Base-by-base conservation (phyloP, 345 rosid species). In the Gossypium rotundifolium region DNA sequence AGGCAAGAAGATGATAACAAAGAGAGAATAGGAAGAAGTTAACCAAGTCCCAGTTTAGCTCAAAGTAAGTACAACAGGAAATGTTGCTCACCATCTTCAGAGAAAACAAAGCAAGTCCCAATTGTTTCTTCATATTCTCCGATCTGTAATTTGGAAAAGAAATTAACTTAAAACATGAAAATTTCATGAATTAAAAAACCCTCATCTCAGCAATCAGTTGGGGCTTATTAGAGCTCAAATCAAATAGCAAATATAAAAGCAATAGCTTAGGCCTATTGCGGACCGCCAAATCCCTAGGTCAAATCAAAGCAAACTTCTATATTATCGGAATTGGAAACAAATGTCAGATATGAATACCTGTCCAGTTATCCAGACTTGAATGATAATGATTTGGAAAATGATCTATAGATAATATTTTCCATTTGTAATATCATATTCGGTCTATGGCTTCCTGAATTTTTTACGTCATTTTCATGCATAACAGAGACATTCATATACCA, bases 61-160 rank as follows among this genome's bases (percentile, higher is more conserved):
- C 13, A 48, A 18, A 54, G 59, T 4, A 25, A 59, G 64, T 18
- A 54, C 1, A 51, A 16, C 59, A 54, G 22, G 59, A 49, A 69
- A 74, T 12, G 60, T 40, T 33, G 45, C 77, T 82, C 40, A 83
- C 89, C 90, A n/a, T 82, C 77, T 82, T 88, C 84, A 0, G 85
- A 73, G 78, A 88, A 82, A 68, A 84, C 77, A 78, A 86, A 59
- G 80, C 87, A 83, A 20, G 88, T 86, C 18, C 92, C 92, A 20
- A 85, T 78, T 60, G 90, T 86, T 81, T 88, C 90, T 77, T 88
- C 87, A 33, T 88, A 88, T 65, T 84, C 82, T 70, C 88, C 88
- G 49, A 88, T 82, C 91, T 88, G 87, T 53, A 60, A 44, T 27
- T 61, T 13, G 76, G 63, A 20, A 59, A 18, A 33, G 14, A 16